phyloP scores from a whole-genome alignment of 2,329 filamentous ascomycete genomes.

The Beauveria varroae region DNA sequence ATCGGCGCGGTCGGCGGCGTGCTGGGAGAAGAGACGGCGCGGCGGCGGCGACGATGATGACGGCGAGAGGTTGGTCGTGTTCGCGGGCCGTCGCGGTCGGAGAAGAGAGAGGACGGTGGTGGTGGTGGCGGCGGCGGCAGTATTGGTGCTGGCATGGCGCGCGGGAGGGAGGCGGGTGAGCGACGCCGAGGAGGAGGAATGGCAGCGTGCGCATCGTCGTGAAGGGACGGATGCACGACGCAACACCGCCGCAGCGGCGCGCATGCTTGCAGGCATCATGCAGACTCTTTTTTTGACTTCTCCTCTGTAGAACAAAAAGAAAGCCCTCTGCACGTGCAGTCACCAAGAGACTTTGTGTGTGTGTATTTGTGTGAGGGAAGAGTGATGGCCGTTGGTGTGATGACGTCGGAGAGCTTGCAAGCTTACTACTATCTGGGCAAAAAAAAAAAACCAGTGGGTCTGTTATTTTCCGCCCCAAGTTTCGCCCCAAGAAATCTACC shows the following conservation, averaged over 20 bases:
- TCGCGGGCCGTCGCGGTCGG: not conserved
- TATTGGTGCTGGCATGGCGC: not conserved
- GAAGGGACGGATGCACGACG: not conserved
- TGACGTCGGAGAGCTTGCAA: not conserved
- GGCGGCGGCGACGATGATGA: not conserved
- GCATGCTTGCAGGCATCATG: not conserved
- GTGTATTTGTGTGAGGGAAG: not conserved
- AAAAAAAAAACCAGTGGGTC: not conserved
- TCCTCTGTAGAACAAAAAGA: too few species aligned
- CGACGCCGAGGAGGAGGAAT: too few species aligned
- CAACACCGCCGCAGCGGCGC: not conserved
- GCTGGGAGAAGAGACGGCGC: not conserved
- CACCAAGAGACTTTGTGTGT: not conserved
- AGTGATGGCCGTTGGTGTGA: not conserved
- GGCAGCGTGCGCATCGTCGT: not conserved
- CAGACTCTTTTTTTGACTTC: too few species aligned
- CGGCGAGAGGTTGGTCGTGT: not conserved
- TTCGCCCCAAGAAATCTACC: too few species aligned
- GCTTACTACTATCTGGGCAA: not conserved
- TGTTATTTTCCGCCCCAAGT: too few species aligned
- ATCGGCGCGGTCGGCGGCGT: slow-evolving; percentile 10
- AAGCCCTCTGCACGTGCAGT: too few species aligned
- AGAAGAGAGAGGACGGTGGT: too few species aligned
- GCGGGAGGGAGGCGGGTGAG: not conserved
- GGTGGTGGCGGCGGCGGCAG: not conserved